These are phyloP conservation scores for Mycotypha africana DNA, from an alignment of 371 early-diverging fungal genomes.

Conservation along the genomic window DNA sequence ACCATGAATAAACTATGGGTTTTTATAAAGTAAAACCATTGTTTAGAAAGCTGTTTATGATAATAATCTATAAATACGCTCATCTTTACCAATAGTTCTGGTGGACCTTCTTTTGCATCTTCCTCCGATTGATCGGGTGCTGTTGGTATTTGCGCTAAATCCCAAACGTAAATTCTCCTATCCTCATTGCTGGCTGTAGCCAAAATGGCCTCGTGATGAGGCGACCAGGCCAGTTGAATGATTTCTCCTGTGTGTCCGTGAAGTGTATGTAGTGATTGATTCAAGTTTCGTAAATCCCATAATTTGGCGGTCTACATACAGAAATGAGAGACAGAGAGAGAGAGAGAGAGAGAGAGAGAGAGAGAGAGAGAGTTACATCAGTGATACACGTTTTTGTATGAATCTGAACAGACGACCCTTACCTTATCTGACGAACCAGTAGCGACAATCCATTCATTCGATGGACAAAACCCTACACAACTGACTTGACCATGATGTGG, in stretches of 20 bases:
- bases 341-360: too few relatives aligned
- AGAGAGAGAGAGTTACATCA: too few relatives aligned
- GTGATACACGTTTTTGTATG: not conserved
- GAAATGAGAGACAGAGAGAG: too few relatives aligned
- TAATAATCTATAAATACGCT: not conserved
- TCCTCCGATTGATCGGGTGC: slow-evolving; percentile 84
- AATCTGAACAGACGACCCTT: not conserved
- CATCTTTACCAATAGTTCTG: slow-evolving; percentile 86
- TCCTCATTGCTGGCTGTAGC: slow-evolving; percentile 85
- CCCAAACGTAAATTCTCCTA: slow-evolving; percentile 94
- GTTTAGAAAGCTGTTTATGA: not conserved
- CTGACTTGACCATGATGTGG: slow-evolving; percentile 93
- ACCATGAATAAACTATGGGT: slow-evolving; percentile 94
- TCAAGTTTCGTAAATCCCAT: slow-evolving; percentile 95
- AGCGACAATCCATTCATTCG: slow-evolving; percentile 86
- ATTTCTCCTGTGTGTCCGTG: slow-evolving; percentile 89
- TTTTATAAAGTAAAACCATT: not conserved
- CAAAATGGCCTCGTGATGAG: slow-evolving; percentile 86
- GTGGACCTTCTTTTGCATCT: slow-evolving; percentile 95
- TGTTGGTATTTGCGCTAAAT: slow-evolving; percentile 82
- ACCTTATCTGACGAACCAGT: slow-evolving; percentile 96
- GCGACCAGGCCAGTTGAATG: slow-evolving; percentile 93
- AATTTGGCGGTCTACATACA: slow-evolving; percentile 77
- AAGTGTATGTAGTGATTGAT: slow-evolving; percentile 71
- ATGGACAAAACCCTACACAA: slow-evolving; percentile 92